Base-by-base conservation (phyloP, 2,329 filamentous ascomycete species). In the Fusarium sp. region DNA sequence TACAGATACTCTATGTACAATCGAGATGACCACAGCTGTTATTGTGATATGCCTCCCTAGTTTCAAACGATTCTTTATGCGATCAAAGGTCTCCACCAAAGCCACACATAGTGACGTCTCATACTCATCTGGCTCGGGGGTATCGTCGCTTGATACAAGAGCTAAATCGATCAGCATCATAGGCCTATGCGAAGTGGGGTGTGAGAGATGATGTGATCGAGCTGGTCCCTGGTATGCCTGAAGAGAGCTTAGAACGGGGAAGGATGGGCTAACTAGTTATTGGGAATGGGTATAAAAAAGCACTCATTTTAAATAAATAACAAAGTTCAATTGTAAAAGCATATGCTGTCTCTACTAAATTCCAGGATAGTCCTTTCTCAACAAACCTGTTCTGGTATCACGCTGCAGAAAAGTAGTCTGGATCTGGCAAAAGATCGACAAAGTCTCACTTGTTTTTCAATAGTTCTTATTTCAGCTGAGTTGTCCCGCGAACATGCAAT, bases 121-220 rank as follows among this genome's bases (percentile, higher is more conserved):
- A 9, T 8, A 2, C 2, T 44, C 45, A 22, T 45, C 13, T 15
- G 19, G 32, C 1, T 17, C 41, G 3, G 51, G 14, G 2, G 4
- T 30, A 0, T 37, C 33, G 6, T 35, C 39, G 0, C n/a, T n/a
- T 1, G 45, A 37, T 15, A 20, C 15, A 1, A 22, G 20, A 4
- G 9, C 24, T 0, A 57, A 53, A 22, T 44, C 41, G 2, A 7
- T 13, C 28, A 13, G 28, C n/a, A n/a, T 44, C 54, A 3, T 44
- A 61, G 5, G 26, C 53, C 0, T 65, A 65, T 40, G 62, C 62
- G 1, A 40, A 47, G 20, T 65, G 45, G 44, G 61, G 62, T 6
- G 28, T 62, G 2, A 65, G 32, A 20, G 62, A 65, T 10, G 45
- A 54, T 6, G 61, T 61, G 8, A 65, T 65, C 10, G 62, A 30